Conservation (phyloP, 192 early-diverging fungal genomes). For the Entophlyctis luteolus region DNA sequence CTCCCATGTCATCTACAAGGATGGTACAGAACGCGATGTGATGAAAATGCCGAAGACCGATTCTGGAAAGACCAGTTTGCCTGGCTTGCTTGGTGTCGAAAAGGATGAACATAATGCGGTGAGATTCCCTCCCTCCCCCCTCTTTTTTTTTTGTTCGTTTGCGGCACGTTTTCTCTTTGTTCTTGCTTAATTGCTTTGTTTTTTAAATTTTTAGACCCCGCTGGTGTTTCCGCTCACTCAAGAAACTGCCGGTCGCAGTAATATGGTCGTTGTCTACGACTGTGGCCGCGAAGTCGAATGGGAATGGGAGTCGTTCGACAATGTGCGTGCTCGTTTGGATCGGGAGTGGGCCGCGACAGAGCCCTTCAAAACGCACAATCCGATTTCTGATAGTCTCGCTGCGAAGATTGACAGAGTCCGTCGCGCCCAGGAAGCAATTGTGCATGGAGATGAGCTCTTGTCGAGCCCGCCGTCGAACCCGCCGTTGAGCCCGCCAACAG, state of each 20-base stretch:
- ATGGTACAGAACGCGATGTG: conserved; percentile 65
- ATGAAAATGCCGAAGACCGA: conserved; percentile 86
- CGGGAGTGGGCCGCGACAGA: conserved; percentile 7
- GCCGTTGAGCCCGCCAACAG: no score
- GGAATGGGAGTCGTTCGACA: conserved; percentile 23
- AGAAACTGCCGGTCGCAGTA: background rate
- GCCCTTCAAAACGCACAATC: conserved; percentile 14
- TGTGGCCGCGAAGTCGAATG: background rate
- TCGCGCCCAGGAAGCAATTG: no score
- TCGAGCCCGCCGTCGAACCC: no score
- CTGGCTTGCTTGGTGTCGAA: conserved; percentile 60
- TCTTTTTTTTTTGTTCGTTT: conserved; percentile 1
- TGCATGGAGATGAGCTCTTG: no score
- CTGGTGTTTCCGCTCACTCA: background rate
- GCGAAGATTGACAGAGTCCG: conserved; percentile 14
- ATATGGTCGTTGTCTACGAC: conserved; percentile 22
- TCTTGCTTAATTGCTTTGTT: background rate
- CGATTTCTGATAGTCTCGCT: background rate
- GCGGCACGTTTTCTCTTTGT: background rate
- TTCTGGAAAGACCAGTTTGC: conserved; percentile 67
- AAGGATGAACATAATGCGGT: conserved; percentile 28
- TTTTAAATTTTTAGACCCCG: conserved; percentile 2
- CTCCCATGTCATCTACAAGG: conserved; percentile 59
- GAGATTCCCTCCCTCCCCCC: no score
- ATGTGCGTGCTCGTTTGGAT: conserved; percentile 18